These are phyloP conservation scores for Scortechinia acanthostroma DNA, from an alignment of 2,329 filamentous ascomycete genomes.

Conservation along the genomic window DNA sequence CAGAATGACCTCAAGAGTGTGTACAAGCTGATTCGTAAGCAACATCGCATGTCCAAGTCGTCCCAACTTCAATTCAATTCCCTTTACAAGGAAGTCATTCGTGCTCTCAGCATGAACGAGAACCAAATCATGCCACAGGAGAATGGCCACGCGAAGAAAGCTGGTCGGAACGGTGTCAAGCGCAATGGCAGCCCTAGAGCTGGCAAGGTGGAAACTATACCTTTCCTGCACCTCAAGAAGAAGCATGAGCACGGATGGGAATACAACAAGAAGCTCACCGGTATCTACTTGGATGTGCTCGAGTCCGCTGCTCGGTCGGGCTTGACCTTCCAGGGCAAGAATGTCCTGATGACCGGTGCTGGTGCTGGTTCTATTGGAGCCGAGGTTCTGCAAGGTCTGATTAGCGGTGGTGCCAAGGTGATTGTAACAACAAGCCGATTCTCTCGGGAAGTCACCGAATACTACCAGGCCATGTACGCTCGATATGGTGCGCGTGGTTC, in stretches of 20 bases:
- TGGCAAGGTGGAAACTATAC: constrained; percentile 92
- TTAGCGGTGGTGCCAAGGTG: constrained; percentile 23
- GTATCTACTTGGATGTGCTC: constrained; percentile 7
- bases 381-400: constrained; percentile 17
- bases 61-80: constrained; percentile 95
- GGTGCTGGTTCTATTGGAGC: constrained; percentile 23
- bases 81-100: constrained; percentile 87
- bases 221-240: constrained; percentile 68
- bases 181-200: constrained; percentile 53
- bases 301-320: constrained; percentile 7
- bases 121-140: constrained; percentile 91
- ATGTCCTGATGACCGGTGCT: constrained; percentile 24
- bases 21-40: constrained; percentile 96
- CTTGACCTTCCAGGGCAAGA: constrained; percentile 16
- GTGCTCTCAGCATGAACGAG: constrained; percentile 94
- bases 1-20: constrained; percentile 91
- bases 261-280: constrained; percentile 9
- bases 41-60: constrained; percentile 94
- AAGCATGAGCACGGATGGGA: constrained; percentile 8
- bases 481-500: constrained; percentile 19
- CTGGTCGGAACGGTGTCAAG: constrained; percentile 39
- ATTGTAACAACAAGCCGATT: constrained; percentile 26
- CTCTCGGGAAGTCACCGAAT: constrained; percentile 13
- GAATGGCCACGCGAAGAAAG: constrained; percentile 47
- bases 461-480: constrained; percentile 23